phyloP scores from a whole-genome alignment of 257 asterid genomes.

The Plantago elongata region DNA sequence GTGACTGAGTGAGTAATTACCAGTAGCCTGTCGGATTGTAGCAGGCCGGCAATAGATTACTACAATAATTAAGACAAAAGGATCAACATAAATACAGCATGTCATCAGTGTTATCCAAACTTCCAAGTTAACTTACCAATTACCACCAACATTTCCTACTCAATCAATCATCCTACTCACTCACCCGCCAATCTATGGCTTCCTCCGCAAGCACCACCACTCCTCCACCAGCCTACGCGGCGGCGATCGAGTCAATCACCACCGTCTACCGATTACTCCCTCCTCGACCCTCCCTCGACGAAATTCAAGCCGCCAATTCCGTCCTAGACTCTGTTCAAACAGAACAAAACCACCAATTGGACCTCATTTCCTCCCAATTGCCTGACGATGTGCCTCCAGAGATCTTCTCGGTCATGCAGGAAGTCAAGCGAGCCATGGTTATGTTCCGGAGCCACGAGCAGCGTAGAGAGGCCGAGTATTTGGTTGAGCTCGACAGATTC shows the following conservation, averaged over 20 bases:
- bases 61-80: too few relatives aligned
- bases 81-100: too few relatives aligned
- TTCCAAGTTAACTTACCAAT: too few relatives aligned
- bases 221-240: constrained; percentile 31
- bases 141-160: too few relatives aligned
- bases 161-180: not conserved
- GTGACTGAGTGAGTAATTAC: too few relatives aligned
- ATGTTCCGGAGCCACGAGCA: constrained; percentile 44
- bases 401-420: constrained; percentile 42
- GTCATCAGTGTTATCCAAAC: too few relatives aligned
- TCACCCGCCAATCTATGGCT: constrained; percentile 39
- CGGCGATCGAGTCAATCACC: constrained; percentile 58
- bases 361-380: constrained; percentile 40
- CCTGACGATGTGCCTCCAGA: constrained; percentile 47
- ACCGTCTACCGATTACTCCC: constrained; percentile 55
- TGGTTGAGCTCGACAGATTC: constrained; percentile 52
- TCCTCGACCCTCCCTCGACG: constrained; percentile 60
- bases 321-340: constrained; percentile 41
- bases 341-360: constrained; percentile 41
- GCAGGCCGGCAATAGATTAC: too few relatives aligned
- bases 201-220: constrained; percentile 20
- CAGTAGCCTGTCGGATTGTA: too few relatives aligned
- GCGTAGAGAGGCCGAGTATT: constrained; percentile 55
- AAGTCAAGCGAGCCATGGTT: constrained; percentile 44
- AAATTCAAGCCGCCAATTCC: constrained; percentile 63